A percentile compares a stretch with the other conserved stretches of the same genome.
These are phyloP conservation scores for Myxozyma vanderwaltii DNA, from an alignment of 805 yeast species.

Conservation along the genomic window DNA sequence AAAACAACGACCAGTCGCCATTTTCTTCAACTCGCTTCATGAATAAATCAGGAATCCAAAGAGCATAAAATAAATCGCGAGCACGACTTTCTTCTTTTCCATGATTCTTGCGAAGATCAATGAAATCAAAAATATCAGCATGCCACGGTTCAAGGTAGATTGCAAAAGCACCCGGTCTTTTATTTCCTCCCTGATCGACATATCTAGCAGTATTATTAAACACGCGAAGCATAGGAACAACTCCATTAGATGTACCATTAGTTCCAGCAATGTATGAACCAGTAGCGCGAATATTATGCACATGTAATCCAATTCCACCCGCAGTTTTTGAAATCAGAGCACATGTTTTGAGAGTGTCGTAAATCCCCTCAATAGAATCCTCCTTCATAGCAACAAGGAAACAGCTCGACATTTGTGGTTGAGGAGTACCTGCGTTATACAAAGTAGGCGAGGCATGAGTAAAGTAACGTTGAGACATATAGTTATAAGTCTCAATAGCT, in stretches of 20 bases:
- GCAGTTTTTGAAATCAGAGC: slow-evolving; percentile 93
- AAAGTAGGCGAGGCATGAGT: slow-evolving; percentile 95
- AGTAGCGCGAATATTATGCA: slow-evolving; percentile 80
- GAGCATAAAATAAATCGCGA: slow-evolving; percentile 86
- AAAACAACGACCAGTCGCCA: slow-evolving; percentile 84
- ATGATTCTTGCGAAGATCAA: slow-evolving; percentile 87
- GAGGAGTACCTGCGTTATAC: slow-evolving; percentile 88
- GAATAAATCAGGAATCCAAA: slow-evolving; percentile 94
- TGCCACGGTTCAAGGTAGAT: slow-evolving; percentile 97
- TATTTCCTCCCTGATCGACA: slow-evolving; percentile 98
- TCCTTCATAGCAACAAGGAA: slow-evolving; percentile 88
- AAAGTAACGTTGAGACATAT: slow-evolving; percentile 85
- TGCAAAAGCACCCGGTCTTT: slow-evolving; percentile 97
- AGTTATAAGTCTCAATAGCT: slow-evolving; percentile 78
- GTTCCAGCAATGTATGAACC: slow-evolving; percentile 91
- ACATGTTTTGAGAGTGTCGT: slow-evolving; percentile 80
- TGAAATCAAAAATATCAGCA: slow-evolving; percentile 80
- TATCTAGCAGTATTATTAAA: slow-evolving; percentile 95
- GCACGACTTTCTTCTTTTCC: slow-evolving; percentile 95
- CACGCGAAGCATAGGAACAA: slow-evolving; percentile 95
- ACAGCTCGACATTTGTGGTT: slow-evolving; percentile 86
- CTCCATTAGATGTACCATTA: slow-evolving; percentile 88
- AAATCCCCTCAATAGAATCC: slow-evolving; percentile 94
- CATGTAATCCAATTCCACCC: slow-evolving; percentile 92
- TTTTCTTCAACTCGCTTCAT: slow-evolving; percentile 85